Percentiles rank a stretch among this genome's conserved stretches.
These are phyloP conservation scores for Candida nemodendra DNA, from an alignment of 805 yeast species.

Conservation along the genomic window DNA sequence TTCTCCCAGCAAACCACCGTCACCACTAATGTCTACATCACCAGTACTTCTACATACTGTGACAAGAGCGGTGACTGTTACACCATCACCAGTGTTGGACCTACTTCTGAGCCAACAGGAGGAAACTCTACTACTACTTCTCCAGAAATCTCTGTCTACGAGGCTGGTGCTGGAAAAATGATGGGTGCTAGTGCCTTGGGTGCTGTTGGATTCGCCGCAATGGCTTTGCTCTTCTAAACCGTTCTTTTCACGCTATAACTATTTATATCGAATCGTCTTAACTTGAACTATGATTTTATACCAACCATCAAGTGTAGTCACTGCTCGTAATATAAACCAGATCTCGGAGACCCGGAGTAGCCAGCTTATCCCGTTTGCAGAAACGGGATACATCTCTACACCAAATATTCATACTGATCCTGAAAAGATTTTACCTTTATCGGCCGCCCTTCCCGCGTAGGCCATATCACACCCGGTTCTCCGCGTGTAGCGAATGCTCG, in stretches of 20 bases:
- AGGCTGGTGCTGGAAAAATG: slow-evolving; percentile 17
- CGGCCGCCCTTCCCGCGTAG: no score
- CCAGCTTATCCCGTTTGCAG: no score
- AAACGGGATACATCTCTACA: no score
- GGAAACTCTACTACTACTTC: slow-evolving; percentile 4
- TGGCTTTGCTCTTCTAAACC: slow-evolving; percentile 28
- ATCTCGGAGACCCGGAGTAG: no score
- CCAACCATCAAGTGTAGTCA: no score
- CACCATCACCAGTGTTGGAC: slow-evolving; percentile 8
- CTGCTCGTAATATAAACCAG: no score
- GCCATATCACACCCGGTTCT: no score
- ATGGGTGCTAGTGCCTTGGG: slow-evolving; percentile 28
- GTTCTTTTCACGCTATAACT: background rate
- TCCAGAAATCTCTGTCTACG: slow-evolving; percentile 18
- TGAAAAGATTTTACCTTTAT: no score
- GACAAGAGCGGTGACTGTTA: slow-evolving; percentile 9
- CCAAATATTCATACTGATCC: no score
- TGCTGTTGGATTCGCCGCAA: slow-evolving; percentile 29
- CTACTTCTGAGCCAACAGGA: slow-evolving; percentile 10
- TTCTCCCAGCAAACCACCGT: slow-evolving; percentile 39
- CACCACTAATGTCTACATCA: slow-evolving; percentile 28
- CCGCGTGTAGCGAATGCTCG: no score
- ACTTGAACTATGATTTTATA: slow-evolving; percentile 1
- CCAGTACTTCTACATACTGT: slow-evolving; percentile 23
- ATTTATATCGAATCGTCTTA: background rate